Evolutionary conservation across 1,139 yeast genomes (phyloP), one percentile per base, ranked within the genome.

Genomic region (Blastobotrys malaysiensis): DNA sequence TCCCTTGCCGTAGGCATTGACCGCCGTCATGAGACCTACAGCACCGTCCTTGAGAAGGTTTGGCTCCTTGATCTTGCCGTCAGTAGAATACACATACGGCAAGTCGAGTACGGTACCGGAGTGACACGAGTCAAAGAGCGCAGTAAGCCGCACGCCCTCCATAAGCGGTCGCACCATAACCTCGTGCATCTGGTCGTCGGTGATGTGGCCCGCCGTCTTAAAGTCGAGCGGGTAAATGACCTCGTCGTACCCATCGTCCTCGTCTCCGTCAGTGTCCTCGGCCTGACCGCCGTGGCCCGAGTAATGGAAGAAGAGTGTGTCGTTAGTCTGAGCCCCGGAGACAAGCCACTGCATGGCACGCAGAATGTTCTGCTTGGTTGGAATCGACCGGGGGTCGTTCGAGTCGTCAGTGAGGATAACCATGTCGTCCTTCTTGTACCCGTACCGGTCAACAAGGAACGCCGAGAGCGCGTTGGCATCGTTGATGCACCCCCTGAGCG

Each of bases 261-360:
- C 98, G 67, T 91, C 98, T 20, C 97, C 97, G 65, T 88, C 88
- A 52, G 74, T 68, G 69, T 91, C 97, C 56, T 77, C 74, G 9
- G 88, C 83, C 63, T 84, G 85, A 7, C 97, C 96, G 36, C 98
- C 98, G 68, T 91, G 98, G 7, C 98, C 97, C 0, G 96, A 87
- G 69, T 86, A 90, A 69, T 90, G 97, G 77, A 90, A 84, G 61
- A 90, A 68, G 47, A 72, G 60, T 16, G 74, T 67, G 56, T 74
- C 93, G 65, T 90, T 88, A n/a, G 97, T 89, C 58, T 77, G 76
- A 0, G 97, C 97, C 60, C 79, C 91, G 47, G 75, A 75, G 21
- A 88, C 95, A 24, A 91, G 78, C 98, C 98, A 91, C 60, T 83
- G 84, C 91, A 90, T 88, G 1, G 95, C 98, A 52, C 88, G 77